phyloP scores from a whole-genome alignment of 2,329 filamentous ascomycete genomes.

The Lecanicillium sp. region DNA sequence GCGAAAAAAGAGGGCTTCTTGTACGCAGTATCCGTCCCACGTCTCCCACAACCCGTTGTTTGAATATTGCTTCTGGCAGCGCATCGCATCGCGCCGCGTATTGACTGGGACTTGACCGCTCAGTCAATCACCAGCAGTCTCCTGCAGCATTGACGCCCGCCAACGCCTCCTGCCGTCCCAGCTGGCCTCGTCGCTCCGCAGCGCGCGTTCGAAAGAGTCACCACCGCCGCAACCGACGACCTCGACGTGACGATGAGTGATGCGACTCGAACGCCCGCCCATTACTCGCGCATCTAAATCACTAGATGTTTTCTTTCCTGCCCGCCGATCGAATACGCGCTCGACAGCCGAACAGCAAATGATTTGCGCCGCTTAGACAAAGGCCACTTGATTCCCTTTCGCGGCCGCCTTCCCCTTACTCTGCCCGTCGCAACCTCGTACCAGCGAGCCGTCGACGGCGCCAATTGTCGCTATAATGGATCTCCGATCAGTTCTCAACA shows the following conservation, averaged over 20 bases:
- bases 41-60: too few relatives aligned
- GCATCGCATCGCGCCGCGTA: slow-evolving; percentile 1
- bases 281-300: slow-evolving; percentile 5
- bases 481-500: slow-evolving; percentile 47
- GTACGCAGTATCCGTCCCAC: too few relatives aligned
- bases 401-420: slow-evolving; percentile 7
- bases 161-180: neutral
- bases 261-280: slow-evolving; percentile 3
- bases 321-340: slow-evolving; percentile 4
- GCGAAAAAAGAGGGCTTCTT: too few relatives aligned
- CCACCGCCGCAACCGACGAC: slow-evolving; percentile 1
- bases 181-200: slow-evolving; percentile 2
- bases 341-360: neutral
- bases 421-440: slow-evolving; percentile 9
- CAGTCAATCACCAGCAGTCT: too few relatives aligned
- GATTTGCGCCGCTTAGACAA: neutral
- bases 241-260: slow-evolving; percentile 2
- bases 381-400: slow-evolving; percentile 6
- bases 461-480: slow-evolving; percentile 31
- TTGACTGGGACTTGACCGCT: too few relatives aligned
- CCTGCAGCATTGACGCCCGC: slow-evolving; percentile 2
- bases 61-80: neutral
- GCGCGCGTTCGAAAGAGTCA: slow-evolving; percentile 1
- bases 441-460: neutral
- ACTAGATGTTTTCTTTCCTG: neutral